phyloP scores from a whole-genome alignment of 148 eudicot species.

The Rhododendron ferrugineum region DNA sequence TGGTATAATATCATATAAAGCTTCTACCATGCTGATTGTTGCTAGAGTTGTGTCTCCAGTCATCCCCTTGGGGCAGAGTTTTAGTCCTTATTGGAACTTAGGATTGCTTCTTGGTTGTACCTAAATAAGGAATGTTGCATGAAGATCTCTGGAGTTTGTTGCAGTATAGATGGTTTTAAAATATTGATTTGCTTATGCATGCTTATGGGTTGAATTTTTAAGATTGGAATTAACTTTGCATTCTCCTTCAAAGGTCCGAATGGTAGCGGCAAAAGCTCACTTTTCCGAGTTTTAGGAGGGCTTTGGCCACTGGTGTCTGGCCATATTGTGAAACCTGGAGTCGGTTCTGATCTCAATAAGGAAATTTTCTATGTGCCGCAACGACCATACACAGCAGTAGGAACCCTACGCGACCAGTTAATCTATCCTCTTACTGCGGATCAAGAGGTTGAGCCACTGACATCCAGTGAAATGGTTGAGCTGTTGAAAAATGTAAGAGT shows the following conservation, averaged over 20 bases:
- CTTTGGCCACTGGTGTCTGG: constrained; percentile 97
- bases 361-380: constrained; percentile 97
- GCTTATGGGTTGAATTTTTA: neutral
- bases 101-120: neutral
- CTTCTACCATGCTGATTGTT: neutral
- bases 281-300: constrained; percentile 95
- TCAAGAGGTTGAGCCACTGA: constrained; percentile 77
- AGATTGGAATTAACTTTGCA: neutral
- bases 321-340: constrained; percentile 93
- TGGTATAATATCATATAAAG: neutral
- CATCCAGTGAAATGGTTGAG: constrained; percentile 72
- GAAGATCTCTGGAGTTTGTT: neutral
- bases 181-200: neutral
- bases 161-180: neutral
- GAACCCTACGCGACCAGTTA: constrained; percentile 96
- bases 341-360: constrained; percentile 94
- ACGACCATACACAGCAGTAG: constrained; percentile 95
- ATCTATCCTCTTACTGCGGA: constrained; percentile 88
- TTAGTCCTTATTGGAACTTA: neutral
- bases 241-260: constrained; percentile 67
- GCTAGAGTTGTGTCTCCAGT: neutral
- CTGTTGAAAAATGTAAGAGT: constrained; percentile 75
- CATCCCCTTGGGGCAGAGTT: neutral
- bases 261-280: constrained; percentile 99
- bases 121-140: neutral